Conservation (phyloP, 1,139 yeast genomes). For the Magnusiomyces sp. region DNA sequence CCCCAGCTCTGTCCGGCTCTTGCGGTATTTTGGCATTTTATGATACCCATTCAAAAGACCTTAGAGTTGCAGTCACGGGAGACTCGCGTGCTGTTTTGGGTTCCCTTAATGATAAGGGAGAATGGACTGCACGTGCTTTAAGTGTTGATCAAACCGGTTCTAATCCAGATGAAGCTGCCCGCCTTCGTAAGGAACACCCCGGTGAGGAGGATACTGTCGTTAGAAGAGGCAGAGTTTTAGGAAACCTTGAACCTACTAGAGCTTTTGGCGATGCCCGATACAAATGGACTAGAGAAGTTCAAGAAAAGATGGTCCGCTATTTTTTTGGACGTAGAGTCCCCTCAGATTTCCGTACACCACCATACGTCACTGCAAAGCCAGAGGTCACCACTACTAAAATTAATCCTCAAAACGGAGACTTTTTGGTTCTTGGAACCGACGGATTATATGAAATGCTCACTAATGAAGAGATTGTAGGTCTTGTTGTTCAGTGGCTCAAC, state of each 20-base stretch:
- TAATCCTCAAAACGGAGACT: slow-evolving; percentile 64
- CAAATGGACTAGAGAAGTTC: slow-evolving; percentile 71
- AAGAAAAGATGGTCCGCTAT: slow-evolving; percentile 62
- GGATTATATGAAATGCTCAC: slow-evolving; percentile 88
- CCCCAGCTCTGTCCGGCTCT: slow-evolving; percentile 94
- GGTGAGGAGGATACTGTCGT: slow-evolving; percentile 76
- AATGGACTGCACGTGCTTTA: slow-evolving; percentile 83
- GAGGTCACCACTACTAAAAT: slow-evolving; percentile 78
- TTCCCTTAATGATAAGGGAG: slow-evolving; percentile 47
- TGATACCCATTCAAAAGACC: slow-evolving; percentile 60
- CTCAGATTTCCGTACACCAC: slow-evolving; percentile 74
- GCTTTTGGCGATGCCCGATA: slow-evolving; percentile 97
- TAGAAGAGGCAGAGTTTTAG: slow-evolving; percentile 76
- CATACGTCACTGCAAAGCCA: slow-evolving; percentile 96
- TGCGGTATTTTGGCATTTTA: slow-evolving; percentile 85
- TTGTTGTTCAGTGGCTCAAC: slow-evolving; percentile 93
- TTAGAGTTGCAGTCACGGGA: slow-evolving; percentile 93
- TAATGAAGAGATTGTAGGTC: slow-evolving; percentile 85
- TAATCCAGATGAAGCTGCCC: slow-evolving; percentile 75
- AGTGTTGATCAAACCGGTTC: slow-evolving; percentile 94
- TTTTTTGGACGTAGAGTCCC: slow-evolving; percentile 84
- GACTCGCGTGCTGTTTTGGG: slow-evolving; percentile 92
- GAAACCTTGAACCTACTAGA: slow-evolving; percentile 91
- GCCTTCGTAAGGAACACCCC: slow-evolving; percentile 84
- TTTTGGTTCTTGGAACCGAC: slow-evolving; percentile 88